A percentile compares a stretch with the other conserved stretches of the same genome.
Conservation (phyloP, 2,329 filamentous ascomycete genomes). For the Periconia sp. region DNA sequence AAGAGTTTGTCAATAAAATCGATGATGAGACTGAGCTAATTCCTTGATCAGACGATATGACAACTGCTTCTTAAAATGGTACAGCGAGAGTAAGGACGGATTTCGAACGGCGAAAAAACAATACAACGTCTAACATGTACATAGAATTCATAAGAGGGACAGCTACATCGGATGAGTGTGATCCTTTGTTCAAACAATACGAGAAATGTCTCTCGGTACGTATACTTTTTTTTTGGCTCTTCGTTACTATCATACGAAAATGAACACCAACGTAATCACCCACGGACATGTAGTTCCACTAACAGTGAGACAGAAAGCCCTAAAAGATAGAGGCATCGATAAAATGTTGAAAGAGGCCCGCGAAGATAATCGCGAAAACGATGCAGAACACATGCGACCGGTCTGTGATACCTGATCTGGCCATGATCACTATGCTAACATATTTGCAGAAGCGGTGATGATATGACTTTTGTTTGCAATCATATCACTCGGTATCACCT, state of each 20-base stretch:
- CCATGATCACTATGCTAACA: neutral
- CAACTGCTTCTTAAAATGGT: slow-evolving; percentile 98
- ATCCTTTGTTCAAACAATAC: slow-evolving; percentile 83
- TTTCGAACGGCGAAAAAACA: neutral
- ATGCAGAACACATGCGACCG: slow-evolving; percentile 64
- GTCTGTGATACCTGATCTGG: slow-evolving; percentile 17
- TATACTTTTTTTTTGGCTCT: neutral
- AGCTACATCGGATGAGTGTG: slow-evolving; percentile 83
- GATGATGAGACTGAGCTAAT: neutral
- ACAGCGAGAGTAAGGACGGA: slow-evolving; percentile 83
- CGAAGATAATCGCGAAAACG: slow-evolving; percentile 86
- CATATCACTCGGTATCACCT: no score
- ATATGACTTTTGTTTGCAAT: no score
- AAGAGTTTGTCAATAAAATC: slow-evolving; percentile 67
- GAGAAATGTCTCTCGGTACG: slow-evolving; percentile 80
- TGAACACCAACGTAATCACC: no score
- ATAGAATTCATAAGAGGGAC: slow-evolving; percentile 83
- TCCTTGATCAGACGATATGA: slow-evolving; percentile 74
- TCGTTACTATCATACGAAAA: neutral
- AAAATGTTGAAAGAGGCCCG: slow-evolving; percentile 88
- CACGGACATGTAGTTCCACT: neutral
- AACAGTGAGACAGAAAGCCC: slow-evolving; percentile 63
- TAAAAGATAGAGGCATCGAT: slow-evolving; percentile 90
- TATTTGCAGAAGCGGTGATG: neutral
- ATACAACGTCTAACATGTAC: neutral